Percentiles rank a stretch among this genome's conserved stretches.
These are phyloP conservation scores for Zizania latifolia DNA, from an alignment of 176 grass and related monocot genomes.

Conservation along the genomic window DNA sequence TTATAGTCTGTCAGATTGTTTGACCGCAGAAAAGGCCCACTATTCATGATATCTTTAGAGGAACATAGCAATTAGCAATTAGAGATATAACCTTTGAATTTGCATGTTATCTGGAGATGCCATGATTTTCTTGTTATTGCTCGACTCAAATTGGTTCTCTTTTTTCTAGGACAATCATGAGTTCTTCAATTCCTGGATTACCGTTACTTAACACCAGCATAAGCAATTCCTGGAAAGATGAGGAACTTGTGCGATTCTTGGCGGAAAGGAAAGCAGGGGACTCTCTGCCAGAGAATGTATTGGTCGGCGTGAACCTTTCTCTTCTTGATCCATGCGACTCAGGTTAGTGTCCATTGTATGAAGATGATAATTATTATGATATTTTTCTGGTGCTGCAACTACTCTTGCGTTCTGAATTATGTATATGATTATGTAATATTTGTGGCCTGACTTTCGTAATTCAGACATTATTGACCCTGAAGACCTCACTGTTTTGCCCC, in stretches of 20 bases:
- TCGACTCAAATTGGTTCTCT: background rate
- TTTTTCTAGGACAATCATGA: constrained; percentile 28
- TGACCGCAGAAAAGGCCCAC: background rate
- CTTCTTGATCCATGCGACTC: constrained; percentile 18
- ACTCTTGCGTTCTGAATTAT: background rate
- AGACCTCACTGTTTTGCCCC: background rate
- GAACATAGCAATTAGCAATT: background rate
- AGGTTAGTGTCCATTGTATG: constrained; percentile 35
- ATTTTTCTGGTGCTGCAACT: constrained; percentile 6
- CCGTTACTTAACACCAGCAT: constrained; percentile 18
- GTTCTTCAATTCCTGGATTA: background rate
- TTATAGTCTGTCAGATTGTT: background rate
- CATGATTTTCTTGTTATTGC: background rate
- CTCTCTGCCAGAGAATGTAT: constrained; percentile 25
- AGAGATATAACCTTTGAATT: background rate
- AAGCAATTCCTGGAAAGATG: constrained; percentile 26
- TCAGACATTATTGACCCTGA: background rate
- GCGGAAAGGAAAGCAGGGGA: constrained; percentile 28
- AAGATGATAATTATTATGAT: background rate
- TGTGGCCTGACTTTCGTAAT: background rate
- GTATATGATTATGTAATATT: background rate
- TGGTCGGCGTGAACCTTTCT: constrained; percentile 17
- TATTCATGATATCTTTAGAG: background rate
- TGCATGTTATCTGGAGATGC: background rate
- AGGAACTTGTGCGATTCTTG: constrained; percentile 45